phyloP scores from a whole-genome alignment of 2,329 filamentous ascomycete genomes.

The Aspergillus neoniger region DNA sequence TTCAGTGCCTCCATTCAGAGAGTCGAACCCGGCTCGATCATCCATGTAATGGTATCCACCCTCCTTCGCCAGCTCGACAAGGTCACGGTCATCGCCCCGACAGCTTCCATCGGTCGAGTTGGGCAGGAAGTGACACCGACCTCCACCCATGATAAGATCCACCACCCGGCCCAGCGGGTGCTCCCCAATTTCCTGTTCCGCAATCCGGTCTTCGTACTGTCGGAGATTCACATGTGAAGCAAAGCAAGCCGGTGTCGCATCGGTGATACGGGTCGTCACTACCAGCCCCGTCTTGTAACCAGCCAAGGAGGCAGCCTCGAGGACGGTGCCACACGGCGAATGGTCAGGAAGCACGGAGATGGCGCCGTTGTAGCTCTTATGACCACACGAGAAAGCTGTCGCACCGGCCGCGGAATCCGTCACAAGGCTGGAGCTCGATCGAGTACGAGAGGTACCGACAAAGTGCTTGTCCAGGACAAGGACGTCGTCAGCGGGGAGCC shows the following conservation, averaged over 20 bases:
- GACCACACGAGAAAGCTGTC: conserved; percentile 89
- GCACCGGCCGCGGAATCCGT: conserved; percentile 97
- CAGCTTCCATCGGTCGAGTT: conserved; percentile 82
- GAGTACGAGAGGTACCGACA: conserved; percentile 85
- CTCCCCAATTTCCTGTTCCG: conserved; percentile 86
- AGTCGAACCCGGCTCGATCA: conserved; percentile 73
- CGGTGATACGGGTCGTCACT: conserved; percentile 91
- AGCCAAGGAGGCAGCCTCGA: conserved; percentile 89
- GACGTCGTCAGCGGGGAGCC: conserved; percentile 71
- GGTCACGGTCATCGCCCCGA: conserved; percentile 73
- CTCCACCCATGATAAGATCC: conserved; percentile 90
- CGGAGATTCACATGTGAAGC: conserved; percentile 81
- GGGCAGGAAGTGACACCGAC: conserved; percentile 87
- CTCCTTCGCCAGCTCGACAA: conserved; percentile 70
- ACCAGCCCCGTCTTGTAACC: conserved; percentile 93
- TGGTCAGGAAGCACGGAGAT: conserved; percentile 86
- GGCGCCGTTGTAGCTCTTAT: conserved; percentile 95
- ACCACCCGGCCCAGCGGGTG: conserved; percentile 84
- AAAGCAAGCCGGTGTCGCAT: conserved; percentile 95
- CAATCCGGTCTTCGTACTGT: conserved; percentile 83
- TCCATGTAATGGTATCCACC: conserved; percentile 80
- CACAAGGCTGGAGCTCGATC: conserved; percentile 79
- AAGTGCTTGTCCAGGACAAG: conserved; percentile 83
- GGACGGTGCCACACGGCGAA: conserved; percentile 83
- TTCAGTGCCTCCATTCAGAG: conserved; percentile 64